Base-by-base conservation (phyloP, 192 early-diverging fungal genomes). In the Coemansia sp. region DNA sequence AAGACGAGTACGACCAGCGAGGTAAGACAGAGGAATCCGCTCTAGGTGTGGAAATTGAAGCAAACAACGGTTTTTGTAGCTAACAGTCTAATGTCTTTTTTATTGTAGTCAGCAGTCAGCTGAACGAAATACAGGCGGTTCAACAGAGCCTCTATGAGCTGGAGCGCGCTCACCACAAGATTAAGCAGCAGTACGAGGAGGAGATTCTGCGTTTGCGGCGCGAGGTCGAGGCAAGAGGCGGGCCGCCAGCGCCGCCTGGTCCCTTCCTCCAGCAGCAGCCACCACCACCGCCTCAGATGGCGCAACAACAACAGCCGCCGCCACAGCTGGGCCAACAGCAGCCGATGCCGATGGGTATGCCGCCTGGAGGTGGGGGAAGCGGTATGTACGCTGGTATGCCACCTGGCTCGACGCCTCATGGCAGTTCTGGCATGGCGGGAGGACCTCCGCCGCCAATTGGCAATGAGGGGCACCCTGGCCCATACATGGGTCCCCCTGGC, bases 1-100 rank as follows among this genome's bases (percentile, higher is more conserved):
- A 88, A 43, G 93, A 95, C 67, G 95, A 97, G 44, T 84, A 88
- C 67, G 95, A 95, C 72, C 86, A 90, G 60, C 89, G 92, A 78
- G 80, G 93, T 93, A 88, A 65, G 84, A 72, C 10, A 35, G 15
- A 18, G 37, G 26, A 40, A 21, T 53, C n/a, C 11, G 24, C 7
- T 34, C 3, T 17, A 32, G n/a, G 3, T 52, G 48, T 3, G 7
- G n/a, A 8, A 18, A 37, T 32, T 32, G n/a, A n/a, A n/a, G n/a
- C n/a, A n/a, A n/a, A n/a, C n/a, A n/a, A n/a, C n/a, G n/a, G n/a
- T n/a, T n/a, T n/a, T n/a, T n/a, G n/a, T n/a, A n/a, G n/a, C n/a
- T n/a, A n/a, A n/a, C 10, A 40, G 11, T 24, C 19, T 41, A 52
- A 57, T n/a, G n/a, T n/a, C n/a, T n/a, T n/a, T n/a, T n/a, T 43